Percentiles rank a stretch among this genome's conserved stretches.
Evolutionary conservation across 495 filamentous ascomycete species (phyloP).

Genomic region (Venustampulla echinocandica): DNA sequence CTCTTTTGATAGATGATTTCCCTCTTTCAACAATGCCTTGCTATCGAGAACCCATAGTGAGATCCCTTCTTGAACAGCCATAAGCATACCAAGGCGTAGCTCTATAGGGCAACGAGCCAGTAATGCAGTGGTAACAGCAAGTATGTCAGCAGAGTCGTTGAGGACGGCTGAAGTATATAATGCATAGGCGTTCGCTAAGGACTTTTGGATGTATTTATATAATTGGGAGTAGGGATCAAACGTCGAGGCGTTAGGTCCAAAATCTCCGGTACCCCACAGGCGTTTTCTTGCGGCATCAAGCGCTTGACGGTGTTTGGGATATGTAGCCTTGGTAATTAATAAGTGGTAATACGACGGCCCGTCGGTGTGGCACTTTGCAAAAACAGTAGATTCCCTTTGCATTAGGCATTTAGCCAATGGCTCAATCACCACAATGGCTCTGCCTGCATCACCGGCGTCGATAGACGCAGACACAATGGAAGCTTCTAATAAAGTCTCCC

Average conservation of each 20-base stretch:
- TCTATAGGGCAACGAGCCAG: slow-evolving; percentile 12
- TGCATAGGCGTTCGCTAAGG: slow-evolving; percentile 38
- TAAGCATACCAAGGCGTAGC: slow-evolving; percentile 1
- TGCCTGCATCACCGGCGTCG: slow-evolving; percentile 57
- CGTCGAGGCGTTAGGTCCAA: slow-evolving; percentile 31
- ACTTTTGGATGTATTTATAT: slow-evolving; percentile 43
- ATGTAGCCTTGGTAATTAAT: slow-evolving; percentile 11
- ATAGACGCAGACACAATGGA: slow-evolving; percentile 48
- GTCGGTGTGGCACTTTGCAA: background rate
- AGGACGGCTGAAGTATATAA: slow-evolving; percentile 20
- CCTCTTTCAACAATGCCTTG: slow-evolving; percentile 4
- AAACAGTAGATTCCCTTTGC: background rate
- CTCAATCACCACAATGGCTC: slow-evolving; percentile 56
- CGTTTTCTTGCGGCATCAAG: slow-evolving; percentile 48
- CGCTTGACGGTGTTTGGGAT: slow-evolving; percentile 43
- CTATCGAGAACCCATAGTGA: slow-evolving; percentile 52
- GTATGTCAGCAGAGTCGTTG: slow-evolving; percentile 20
- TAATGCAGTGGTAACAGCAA: slow-evolving; percentile 8
- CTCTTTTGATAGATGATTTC: slow-evolving; percentile 12
- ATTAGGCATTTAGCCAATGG: slow-evolving; percentile 44
- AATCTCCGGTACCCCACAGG: slow-evolving; percentile 49
- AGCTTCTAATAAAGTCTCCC: slow-evolving; percentile 52
- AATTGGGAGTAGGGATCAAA: slow-evolving; percentile 55
- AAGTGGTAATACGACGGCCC: slow-evolving; percentile 10
- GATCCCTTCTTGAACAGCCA: slow-evolving; percentile 49